Percentiles rank a stretch among this genome's conserved stretches.
Conservation (phyloP, 2,329 filamentous ascomycete species). For the Fusarium protoensiforme region DNA sequence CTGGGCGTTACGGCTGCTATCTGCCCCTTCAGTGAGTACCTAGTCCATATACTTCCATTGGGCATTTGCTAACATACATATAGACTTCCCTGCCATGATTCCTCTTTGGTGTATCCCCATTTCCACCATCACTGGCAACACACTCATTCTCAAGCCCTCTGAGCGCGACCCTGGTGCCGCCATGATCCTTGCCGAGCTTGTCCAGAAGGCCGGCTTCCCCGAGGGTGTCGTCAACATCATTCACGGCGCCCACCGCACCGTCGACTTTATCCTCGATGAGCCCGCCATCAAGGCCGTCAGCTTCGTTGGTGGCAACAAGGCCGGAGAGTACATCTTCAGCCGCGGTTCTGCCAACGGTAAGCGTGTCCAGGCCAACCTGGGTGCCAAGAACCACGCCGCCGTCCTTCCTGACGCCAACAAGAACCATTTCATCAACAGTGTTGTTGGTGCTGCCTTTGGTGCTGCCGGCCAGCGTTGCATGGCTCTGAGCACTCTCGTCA, state of each 20-base stretch:
- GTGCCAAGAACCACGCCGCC: constrained; percentile 89
- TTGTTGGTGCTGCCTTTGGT: constrained; percentile 85
- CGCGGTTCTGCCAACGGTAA: constrained; percentile 86
- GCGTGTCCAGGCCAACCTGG: constrained; percentile 88
- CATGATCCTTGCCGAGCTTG: constrained; percentile 87
- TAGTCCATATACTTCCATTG: background rate
- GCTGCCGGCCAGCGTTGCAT: constrained; percentile 89
- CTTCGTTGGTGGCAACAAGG: constrained; percentile 89
- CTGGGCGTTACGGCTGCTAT: constrained; percentile 85
- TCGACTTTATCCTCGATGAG: constrained; percentile 88
- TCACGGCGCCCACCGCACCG: constrained; percentile 82
- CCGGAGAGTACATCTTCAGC: constrained; percentile 86
- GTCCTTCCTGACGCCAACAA: constrained; percentile 90
- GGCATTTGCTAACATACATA: constrained; percentile 9
- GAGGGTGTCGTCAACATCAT: constrained; percentile 85
- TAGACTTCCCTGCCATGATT: constrained; percentile 93
- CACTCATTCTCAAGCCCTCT: constrained; percentile 85
- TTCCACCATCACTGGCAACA: constrained; percentile 86
- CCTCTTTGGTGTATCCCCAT: constrained; percentile 92
- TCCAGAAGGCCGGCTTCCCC: constrained; percentile 83
- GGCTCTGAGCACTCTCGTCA: constrained; percentile 84
- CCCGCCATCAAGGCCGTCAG: constrained; percentile 87
- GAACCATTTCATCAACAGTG: constrained; percentile 88
- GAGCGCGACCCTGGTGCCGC: constrained; percentile 86
- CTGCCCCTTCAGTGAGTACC: constrained; percentile 81